Evolutionary conservation across 106 monocot genomes (phyloP), one percentile per base, ranked within the genome.

Genomic region (Agapanthus africanus): DNA sequence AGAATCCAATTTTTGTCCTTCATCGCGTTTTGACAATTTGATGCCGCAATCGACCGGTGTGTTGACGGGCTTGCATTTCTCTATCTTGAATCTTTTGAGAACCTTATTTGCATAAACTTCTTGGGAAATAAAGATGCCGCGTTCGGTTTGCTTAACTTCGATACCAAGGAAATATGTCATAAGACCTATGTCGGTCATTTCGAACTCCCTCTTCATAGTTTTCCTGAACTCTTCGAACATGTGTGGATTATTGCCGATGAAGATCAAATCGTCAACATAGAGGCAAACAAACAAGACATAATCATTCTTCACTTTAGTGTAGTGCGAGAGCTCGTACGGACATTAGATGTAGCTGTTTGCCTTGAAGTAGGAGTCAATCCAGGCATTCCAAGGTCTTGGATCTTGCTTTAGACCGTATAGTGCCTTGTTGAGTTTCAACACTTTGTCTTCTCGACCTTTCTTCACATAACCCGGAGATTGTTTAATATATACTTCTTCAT

Each of bases 101-200:
- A 68, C 39, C 6, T 37, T 18, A 49, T 19, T 30, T 34, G 22
- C 61, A 73, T 51, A 32, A 9, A 33, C 56, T 28, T 22, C 54
- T 59, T 32, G 16, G 22, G 38, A 57, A 16, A 60, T 27, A 35
- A 68, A 67, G 25, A 42, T 37, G 42, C 19, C 40, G 15, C 26
- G 14, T 19, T 68, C 19, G 0, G 8, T 31, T 67, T 67, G 54
- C 7, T 42, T 59, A 16, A 74, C 32, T 21, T 75, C 74, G 14
- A 75, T 28, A 1, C 67, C 67, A 38, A 54, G 59, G 32, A 57
- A 67, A 37, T 75, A 68, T 11, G 56, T 21, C 32, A 69, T 40
- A 3, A 59, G 13, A 2, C 69, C 47, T 6, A 76, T 1, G 27
- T 70, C 62, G 15, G 44, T 76, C 69, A 70, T 76, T 9, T 76